phyloP scores from a whole-genome alignment of 1,139 yeast genomes.

The Candida neerlandica region DNA sequence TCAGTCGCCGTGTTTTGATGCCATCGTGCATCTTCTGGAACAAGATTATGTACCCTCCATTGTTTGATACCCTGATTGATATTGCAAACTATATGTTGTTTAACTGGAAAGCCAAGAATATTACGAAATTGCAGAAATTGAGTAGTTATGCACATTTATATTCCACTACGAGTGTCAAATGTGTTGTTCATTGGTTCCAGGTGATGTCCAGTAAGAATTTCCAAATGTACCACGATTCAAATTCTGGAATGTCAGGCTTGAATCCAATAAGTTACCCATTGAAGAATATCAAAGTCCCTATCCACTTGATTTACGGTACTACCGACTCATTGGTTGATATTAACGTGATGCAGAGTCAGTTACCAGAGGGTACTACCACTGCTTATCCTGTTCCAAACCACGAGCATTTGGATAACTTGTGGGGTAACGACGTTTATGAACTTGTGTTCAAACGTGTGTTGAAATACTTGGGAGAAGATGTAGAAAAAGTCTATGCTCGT shows the following conservation, averaged over 20 bases:
- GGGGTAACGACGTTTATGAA: conserved; percentile 74
- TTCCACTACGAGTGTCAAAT: conserved; percentile 88
- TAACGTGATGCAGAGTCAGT: conserved; percentile 63
- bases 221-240: conserved; percentile 81
- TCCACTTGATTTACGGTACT: conserved; percentile 77
- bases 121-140: conserved; percentile 69
- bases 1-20: conserved; percentile 73
- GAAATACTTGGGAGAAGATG: conserved; percentile 32
- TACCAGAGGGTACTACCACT: conserved; percentile 40
- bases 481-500: conserved; percentile 14
- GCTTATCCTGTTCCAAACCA: conserved; percentile 57
- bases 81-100: conserved; percentile 65
- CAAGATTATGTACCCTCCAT: conserved; percentile 77
- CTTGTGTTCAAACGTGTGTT: conserved; percentile 51
- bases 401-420: conserved; percentile 86
- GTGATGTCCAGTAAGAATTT: conserved; percentile 78
- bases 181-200: conserved; percentile 97
- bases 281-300: conserved; percentile 65
- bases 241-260: conserved; percentile 35
- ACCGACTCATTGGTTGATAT: conserved; percentile 85
- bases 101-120: conserved; percentile 77
- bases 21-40: conserved; percentile 86
- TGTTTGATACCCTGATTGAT: conserved; percentile 76
- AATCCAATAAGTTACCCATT: conserved; percentile 47
- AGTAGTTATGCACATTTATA: conserved; percentile 82